Evolutionary conservation across 2,329 filamentous ascomycete genomes (phyloP), one percentile per base, ranked within the genome.

Genomic region (Aspergillus clavatus): DNA sequence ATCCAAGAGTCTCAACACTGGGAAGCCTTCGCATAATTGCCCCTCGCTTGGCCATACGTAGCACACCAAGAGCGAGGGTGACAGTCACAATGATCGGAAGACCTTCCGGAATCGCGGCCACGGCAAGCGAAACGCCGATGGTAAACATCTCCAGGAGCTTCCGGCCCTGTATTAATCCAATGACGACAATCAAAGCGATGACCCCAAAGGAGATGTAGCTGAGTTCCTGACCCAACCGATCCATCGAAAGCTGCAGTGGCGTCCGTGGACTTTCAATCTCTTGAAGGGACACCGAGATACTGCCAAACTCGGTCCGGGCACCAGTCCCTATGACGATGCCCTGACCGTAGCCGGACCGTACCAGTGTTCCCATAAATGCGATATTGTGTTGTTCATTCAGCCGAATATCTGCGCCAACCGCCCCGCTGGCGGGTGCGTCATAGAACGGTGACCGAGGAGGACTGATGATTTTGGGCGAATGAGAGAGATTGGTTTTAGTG

Each of bases 51-150:
- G 93, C 94, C 93, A 98, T 98, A 46, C 93, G 84, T 60, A 98
- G 81, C 7, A 98, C 94, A 11, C 93, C 94, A 11, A 98, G 77
- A 29, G 93, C 93, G 44, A 98, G 76, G 0, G 93, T 98, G 26
- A 98, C 93, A 0, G 93, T 98, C 23, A 98, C 94, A 58, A 98
- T 98, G 61, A 98, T 98, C 0, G 93, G 93, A 5, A 98, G 76
- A 16, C 93, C 93, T 72, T 97, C 91, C 0, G 91, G 91, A 57
- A 97, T 97, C 12, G 91, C 91, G 33, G 93, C 93, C 7, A 98
- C 93, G 21, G 93, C 93, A 29, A 98, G 79, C 7, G 93, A 97
- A 36, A 98, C 93, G 12, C 90, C 95, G 56, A 97, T 96, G 23
- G 93, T 95, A 60, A 98, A 98, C 61, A 98, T 94, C 53, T 98